A percentile compares a stretch with the other conserved stretches of the same genome.
These are phyloP conservation scores for Xylariaceae sp. DNA, from an alignment of 2,329 filamentous ascomycete species.

Conservation along the genomic window DNA sequence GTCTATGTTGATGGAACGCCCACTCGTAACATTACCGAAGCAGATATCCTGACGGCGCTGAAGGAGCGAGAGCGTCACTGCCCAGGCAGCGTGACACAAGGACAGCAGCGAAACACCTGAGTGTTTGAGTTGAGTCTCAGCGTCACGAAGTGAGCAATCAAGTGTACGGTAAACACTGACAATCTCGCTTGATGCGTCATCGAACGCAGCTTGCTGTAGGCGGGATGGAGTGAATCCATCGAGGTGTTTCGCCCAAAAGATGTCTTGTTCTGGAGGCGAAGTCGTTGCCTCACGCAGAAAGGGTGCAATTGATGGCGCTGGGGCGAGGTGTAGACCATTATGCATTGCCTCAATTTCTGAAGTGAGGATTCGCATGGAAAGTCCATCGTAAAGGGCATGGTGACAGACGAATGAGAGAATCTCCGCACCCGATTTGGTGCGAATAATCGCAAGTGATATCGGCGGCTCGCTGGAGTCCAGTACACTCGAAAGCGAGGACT, in stretches of 20 bases:
- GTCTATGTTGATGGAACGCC: conserved; percentile 63
- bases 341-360: conserved; percentile 64
- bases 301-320: conserved; percentile 50
- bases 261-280: conserved; percentile 43
- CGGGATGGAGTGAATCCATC: conserved; percentile 36
- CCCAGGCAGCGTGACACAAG: conserved; percentile 70
- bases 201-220: conserved; percentile 2
- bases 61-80: conserved; percentile 54
- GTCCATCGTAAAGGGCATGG: conserved; percentile 83
- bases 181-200: conserved; percentile 36
- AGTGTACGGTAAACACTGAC: too few relatives aligned
- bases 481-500: conserved; percentile 31
- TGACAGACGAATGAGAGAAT: conserved; percentile 57
- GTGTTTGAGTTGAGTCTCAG: conserved; percentile 36
- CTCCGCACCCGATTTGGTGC: conserved; percentile 14
- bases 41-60: conserved; percentile 63
- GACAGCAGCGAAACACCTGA: conserved; percentile 61
- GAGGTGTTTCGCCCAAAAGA: conserved; percentile 64
- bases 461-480: conserved; percentile 43
- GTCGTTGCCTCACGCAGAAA: conserved; percentile 60
- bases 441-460: conserved; percentile 40
- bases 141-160: not conserved
- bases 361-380: conserved; percentile 67
- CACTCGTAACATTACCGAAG: conserved; percentile 83
- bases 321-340: conserved; percentile 38